Percentiles rank a stretch among this genome's conserved stretches.
Conservation (phyloP, 352 stramenopile genomes). For the Globisporangium polare region DNA sequence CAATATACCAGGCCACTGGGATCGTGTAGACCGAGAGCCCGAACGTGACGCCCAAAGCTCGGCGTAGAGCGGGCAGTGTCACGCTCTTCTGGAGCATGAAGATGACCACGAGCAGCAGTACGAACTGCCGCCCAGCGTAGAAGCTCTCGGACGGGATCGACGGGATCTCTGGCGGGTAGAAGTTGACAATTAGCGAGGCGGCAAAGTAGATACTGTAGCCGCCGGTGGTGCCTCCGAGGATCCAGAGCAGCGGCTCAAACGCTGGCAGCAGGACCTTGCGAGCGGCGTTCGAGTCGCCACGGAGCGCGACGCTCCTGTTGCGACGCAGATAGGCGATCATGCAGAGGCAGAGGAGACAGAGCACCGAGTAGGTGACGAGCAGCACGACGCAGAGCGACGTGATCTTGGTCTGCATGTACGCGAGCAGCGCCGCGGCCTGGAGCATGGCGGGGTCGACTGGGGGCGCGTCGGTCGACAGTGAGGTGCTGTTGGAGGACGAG, state of each 20-base stretch:
- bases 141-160: constrained; percentile 3
- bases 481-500: background rate
- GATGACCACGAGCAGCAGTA: constrained; percentile 30
- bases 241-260: constrained; percentile 44
- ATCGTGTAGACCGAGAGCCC: constrained; percentile 26
- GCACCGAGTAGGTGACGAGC: constrained; percentile 18
- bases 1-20: constrained; percentile 13
- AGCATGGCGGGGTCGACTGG: background rate
- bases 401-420: constrained; percentile 9
- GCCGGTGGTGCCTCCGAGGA: constrained; percentile 17
- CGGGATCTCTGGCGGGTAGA: background rate
- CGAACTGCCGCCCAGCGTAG: constrained; percentile 30
- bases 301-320: constrained; percentile 29
- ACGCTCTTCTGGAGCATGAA: constrained; percentile 49
- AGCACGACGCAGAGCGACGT: constrained; percentile 13
- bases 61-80: constrained; percentile 26
- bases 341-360: constrained; percentile 32
- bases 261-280: constrained; percentile 46
- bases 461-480: background rate
- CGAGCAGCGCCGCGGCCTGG: background rate
- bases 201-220: constrained; percentile 12
- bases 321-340: constrained; percentile 53
- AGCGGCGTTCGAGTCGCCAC: constrained; percentile 42
- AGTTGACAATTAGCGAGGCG: constrained; percentile 4
- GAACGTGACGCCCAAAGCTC: constrained; percentile 26